Percentiles rank a stretch among this genome's conserved stretches.
These are phyloP conservation scores for Exutisphaerella laricina DNA, from an alignment of 2,329 filamentous ascomycete species.

Conservation along the genomic window DNA sequence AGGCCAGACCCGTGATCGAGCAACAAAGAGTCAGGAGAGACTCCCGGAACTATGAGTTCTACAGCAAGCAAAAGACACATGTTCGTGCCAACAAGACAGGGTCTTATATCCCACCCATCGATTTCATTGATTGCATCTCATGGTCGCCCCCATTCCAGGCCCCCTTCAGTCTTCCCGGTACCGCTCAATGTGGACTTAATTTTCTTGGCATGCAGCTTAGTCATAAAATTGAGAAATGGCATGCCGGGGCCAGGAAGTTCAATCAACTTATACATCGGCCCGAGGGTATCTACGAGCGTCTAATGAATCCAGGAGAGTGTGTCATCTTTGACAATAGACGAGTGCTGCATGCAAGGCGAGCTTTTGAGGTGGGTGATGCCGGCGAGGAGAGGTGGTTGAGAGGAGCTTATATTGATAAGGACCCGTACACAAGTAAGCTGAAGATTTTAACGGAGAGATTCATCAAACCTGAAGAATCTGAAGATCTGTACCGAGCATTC, in stretches of 20 bases:
- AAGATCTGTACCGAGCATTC: no score
- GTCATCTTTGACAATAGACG: constrained; percentile 89
- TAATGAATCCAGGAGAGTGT: constrained; percentile 75
- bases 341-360: constrained; percentile 73
- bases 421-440: constrained; percentile 49
- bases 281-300: constrained; percentile 60
- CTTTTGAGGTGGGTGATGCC: constrained; percentile 63
- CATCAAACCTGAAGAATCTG: not conserved
- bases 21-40: constrained; percentile 2
- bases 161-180: constrained; percentile 22
- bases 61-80: not conserved
- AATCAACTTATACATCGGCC: constrained; percentile 53
- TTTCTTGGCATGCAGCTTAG: not conserved
- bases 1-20: constrained; percentile 26
- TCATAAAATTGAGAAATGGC: constrained; percentile 35
- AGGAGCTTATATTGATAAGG: constrained; percentile 73
- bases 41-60: not conserved
- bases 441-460: constrained; percentile 20
- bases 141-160: constrained; percentile 37
- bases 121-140: constrained; percentile 28
- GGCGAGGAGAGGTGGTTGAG: constrained; percentile 68
- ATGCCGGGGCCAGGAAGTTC: constrained; percentile 52
- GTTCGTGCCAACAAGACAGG: not conserved
- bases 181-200: not conserved
- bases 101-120: constrained; percentile 10